Conservation (phyloP, 371 early-diverging fungal species). For the Nematocida ironsii region DNA sequence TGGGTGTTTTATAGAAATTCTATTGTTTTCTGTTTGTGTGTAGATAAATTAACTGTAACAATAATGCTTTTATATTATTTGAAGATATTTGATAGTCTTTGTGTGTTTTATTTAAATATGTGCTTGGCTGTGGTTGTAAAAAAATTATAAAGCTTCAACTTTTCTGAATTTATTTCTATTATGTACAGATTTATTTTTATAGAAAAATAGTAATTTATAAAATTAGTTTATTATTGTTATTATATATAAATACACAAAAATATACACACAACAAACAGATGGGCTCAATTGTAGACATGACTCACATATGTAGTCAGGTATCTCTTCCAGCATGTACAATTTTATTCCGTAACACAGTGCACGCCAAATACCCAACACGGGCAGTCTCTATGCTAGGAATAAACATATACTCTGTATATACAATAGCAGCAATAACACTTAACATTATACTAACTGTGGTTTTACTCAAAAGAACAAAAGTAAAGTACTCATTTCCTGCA, state of each 20-base stretch:
- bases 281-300: constrained; percentile 50
- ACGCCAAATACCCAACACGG: constrained; percentile 31
- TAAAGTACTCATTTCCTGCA: constrained; percentile 55
- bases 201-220: background rate
- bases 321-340: constrained; percentile 50
- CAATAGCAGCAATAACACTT: constrained; percentile 20
- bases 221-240: constrained; percentile 1
- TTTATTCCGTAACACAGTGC: constrained; percentile 38
- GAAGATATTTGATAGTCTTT: no score
- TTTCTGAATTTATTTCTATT: background rate
- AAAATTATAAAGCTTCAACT: background rate
- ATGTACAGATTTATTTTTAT: background rate
- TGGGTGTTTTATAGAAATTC: no score
- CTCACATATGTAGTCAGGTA: constrained; percentile 27
- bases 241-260: constrained; percentile 2
- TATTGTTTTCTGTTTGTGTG: no score
- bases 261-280: constrained; percentile 40
- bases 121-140: no score
- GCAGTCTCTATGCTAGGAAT: constrained; percentile 12
- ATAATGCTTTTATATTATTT: no score
- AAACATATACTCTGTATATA: constrained; percentile 48
- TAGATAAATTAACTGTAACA: no score
- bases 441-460: background rate
- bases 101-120: no score
- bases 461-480: constrained; percentile 33